Conservation (phyloP, 2,329 filamentous ascomycete genomes). For the Phoma sp. region DNA sequence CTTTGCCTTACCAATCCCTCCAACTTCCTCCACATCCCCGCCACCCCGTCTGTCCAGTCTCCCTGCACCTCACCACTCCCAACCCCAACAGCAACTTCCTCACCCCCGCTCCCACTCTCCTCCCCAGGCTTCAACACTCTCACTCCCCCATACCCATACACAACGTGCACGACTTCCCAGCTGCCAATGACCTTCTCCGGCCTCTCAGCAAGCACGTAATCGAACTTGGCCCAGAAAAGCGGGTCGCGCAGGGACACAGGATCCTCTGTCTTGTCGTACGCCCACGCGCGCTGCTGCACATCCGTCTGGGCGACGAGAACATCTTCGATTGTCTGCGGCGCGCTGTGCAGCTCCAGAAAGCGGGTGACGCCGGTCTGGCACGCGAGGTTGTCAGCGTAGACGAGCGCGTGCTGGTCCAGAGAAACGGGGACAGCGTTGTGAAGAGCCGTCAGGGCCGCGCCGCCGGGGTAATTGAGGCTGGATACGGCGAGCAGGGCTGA, state of each 20-base stretch:
- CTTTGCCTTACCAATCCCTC: no score
- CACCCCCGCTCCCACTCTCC: conserved; percentile 24
- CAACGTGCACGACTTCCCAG: conserved; percentile 59
- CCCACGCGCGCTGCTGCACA: conserved; percentile 49
- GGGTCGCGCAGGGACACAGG: conserved; percentile 54
- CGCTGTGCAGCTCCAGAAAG: conserved; percentile 55
- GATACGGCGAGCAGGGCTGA: conserved; percentile 76
- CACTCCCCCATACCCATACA: conserved; percentile 60
- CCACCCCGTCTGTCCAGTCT: conserved; percentile 27
- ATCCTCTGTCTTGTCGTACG: conserved; percentile 67
- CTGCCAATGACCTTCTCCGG: conserved; percentile 55
- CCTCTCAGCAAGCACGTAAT: conserved; percentile 64
- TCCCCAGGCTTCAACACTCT: conserved; percentile 54
- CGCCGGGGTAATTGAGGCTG: conserved; percentile 92
- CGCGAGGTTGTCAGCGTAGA: conserved; percentile 66
- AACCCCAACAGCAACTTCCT: conserved; percentile 19
- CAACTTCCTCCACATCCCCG: conserved; percentile 24
- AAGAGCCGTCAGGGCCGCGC: conserved; percentile 68
- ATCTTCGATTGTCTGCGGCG: conserved; percentile 32
- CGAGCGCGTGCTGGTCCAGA: conserved; percentile 24
- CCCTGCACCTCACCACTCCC: conserved; percentile 2
- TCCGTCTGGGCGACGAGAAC: conserved; percentile 26
- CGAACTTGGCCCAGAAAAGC: conserved; percentile 63
- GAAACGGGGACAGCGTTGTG: conserved; percentile 38
- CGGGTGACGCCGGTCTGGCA: conserved; percentile 69